Base-by-base conservation (phyloP, 345 rosid genomes). In the Acer yangbiense region DNA sequence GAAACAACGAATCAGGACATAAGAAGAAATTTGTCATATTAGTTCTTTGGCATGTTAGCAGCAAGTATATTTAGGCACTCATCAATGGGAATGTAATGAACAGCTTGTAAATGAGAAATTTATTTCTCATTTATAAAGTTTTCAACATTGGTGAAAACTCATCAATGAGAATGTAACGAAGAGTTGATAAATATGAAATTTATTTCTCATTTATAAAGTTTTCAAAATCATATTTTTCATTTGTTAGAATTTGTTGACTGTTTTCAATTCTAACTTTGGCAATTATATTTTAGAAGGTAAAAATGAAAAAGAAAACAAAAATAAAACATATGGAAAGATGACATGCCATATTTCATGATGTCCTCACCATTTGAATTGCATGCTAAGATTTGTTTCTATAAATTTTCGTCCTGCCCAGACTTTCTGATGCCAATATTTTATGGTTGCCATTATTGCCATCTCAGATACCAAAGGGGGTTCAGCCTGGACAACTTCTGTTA, bases 381-480 rank as follows among this genome's bases (percentile, higher is more conserved):
- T 46, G 69, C 18, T 17, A 11, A 13, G 68, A 50, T 35, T n/a
- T 64, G 50, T 70, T 71, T 70, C 65, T 14, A 23, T 58, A 4
- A 50, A n/a, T 18, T 65, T 71, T 41, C 8, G 23, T 69, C 61
- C 23, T 60, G 9, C 20, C 20, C 20, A 39, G 18, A 17, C 72
- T 39, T 2, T 20, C n/a, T 67, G 67, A 46, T 25, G 43, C 77
- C 63, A 73, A 71, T 72, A 57, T 71, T 58, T 52, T 46, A 68
- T 71, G 52, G n/a, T 69, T 77, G 71, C 63, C 68, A 70, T 85
- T 83, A 39, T 83, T 71, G 67, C 46, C 74, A 25, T 83, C 73
- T 77, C 90, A 95, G 99, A 91, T 93, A 88, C 98, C 99, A 10
- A 84, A 86, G 81, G 98, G 98, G 32, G 93, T 85, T 83, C 98